Conservation (phyloP, 805 yeast species). For the Saccharomycodes ludwigii region DNA sequence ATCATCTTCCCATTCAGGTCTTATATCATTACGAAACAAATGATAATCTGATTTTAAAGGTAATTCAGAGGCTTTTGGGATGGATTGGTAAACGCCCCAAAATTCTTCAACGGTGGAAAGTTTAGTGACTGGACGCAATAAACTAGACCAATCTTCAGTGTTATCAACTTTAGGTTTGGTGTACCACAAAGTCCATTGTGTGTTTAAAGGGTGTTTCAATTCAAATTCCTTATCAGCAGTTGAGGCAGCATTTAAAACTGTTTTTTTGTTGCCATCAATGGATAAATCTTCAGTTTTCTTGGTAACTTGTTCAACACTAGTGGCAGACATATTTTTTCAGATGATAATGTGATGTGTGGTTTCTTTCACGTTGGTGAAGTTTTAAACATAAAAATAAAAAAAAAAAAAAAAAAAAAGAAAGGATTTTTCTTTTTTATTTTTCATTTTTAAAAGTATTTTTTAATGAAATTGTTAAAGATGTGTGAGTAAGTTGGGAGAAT, state of each 20-base stretch:
- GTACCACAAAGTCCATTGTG: constrained; percentile 95
- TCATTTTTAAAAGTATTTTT: too few relatives aligned
- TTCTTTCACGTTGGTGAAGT: not conserved
- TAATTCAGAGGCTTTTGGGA: constrained; percentile 83
- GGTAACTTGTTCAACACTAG: constrained; percentile 22
- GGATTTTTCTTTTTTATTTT: not conserved
- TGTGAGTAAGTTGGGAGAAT: too few relatives aligned
- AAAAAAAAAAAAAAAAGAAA: not conserved
- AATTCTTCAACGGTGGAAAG: constrained; percentile 95
- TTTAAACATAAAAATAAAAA: not conserved
- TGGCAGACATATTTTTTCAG: constrained; percentile 16
- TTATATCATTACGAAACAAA: constrained; percentile 82
- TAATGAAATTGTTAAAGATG: too few relatives aligned
- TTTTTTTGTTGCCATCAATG: constrained; percentile 13
- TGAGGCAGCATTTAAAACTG: constrained; percentile 20
- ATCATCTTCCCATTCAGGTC: constrained; percentile 98
- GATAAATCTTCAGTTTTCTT: constrained; percentile 18
- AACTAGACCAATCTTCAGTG: constrained; percentile 81
- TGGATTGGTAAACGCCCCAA: constrained; percentile 94
- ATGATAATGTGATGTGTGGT: not conserved
- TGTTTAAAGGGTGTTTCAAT: constrained; percentile 68
- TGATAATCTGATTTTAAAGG: constrained; percentile 92
- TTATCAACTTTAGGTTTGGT: constrained; percentile 79
- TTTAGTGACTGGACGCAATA: constrained; percentile 84
- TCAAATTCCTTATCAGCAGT: constrained; percentile 21